Evolutionary conservation across 768 basidiomycete genomes (phyloP).

Genomic region (Suillus bovinus): DNA sequence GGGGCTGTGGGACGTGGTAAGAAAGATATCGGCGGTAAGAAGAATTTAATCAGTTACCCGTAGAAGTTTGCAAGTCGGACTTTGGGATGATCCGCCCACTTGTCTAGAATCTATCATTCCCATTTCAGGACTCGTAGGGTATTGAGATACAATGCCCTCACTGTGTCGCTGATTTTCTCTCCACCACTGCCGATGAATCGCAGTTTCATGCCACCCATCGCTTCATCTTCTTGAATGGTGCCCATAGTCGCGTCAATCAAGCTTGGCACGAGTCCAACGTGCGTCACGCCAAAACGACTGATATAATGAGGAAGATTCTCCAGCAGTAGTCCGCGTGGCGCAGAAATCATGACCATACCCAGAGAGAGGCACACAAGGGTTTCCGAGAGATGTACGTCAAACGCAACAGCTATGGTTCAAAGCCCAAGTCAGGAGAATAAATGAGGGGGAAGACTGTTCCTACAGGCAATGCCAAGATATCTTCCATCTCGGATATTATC

Average conservation of each 20-base stretch:
- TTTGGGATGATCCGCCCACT: slow-evolving; percentile 47
- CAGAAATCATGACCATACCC: slow-evolving; percentile 46
- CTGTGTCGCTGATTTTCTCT: slow-evolving; percentile 53
- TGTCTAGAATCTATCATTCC: slow-evolving; percentile 38
- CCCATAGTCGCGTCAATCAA: slow-evolving; percentile 50
- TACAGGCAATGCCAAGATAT: slow-evolving; percentile 47
- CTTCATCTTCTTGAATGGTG: slow-evolving; percentile 29
- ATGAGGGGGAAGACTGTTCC: slow-evolving; percentile 15
- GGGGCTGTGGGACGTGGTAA: slow-evolving; percentile 29
- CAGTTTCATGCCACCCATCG: slow-evolving; percentile 33
- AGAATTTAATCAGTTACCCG: slow-evolving; percentile 29
- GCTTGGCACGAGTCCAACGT: slow-evolving; percentile 53
- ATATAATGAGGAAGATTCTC: slow-evolving; percentile 45
- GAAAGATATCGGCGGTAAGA: not conserved
- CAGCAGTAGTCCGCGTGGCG: slow-evolving; percentile 38
- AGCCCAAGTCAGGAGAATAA: slow-evolving; percentile 7
- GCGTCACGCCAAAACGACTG: slow-evolving; percentile 43
- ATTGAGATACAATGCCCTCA: slow-evolving; percentile 23
- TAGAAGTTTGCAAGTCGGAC: slow-evolving; percentile 51
- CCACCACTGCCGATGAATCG: slow-evolving; percentile 51
- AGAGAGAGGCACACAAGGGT: slow-evolving; percentile 41
- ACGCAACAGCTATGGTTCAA: slow-evolving; percentile 44
- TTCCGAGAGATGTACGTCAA: slow-evolving; percentile 52
- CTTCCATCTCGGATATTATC: slow-evolving; percentile 28
- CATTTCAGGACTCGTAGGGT: not conserved